Percentiles rank a stretch among this genome's conserved stretches.
phyloP scores from a whole-genome alignment of 257 asterid species.

The Penstemon davidsonii region DNA sequence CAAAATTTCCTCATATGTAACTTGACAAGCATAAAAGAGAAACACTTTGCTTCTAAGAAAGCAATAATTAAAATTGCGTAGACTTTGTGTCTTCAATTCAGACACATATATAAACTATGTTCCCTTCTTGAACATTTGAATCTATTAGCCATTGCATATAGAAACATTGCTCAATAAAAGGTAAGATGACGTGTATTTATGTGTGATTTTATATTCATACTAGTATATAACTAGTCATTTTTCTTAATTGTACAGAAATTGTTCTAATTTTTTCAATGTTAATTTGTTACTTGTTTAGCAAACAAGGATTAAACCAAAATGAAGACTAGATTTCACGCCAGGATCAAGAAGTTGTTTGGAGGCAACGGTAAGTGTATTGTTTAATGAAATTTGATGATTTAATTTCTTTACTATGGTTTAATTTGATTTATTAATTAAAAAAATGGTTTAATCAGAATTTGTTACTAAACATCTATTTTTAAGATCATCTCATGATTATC shows the following conservation, averaged over 20 bases:
- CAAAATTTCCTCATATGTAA: constrained; percentile 27
- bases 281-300: neutral
- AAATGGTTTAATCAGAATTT: neutral
- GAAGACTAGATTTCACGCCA: constrained; percentile 39
- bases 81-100: neutral
- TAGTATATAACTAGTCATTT: neutral
- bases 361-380: constrained; percentile 31
- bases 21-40: constrained; percentile 32
- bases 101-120: constrained; percentile 4
- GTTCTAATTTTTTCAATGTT: neutral
- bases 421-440: too few species aligned
- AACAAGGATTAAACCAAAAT: constrained; percentile 18
- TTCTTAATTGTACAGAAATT: neutral
- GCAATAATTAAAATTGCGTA: constrained; percentile 11
- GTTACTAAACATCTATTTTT: neutral
- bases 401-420: too few species aligned
- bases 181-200: neutral
- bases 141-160: neutral
- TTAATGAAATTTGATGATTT: neutral
- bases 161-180: constrained; percentile 7
- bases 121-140: constrained; percentile 11
- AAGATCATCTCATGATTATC: neutral
- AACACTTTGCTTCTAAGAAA: constrained; percentile 35
- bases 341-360: constrained; percentile 40
- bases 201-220: neutral